Evolutionary conservation across 2,329 filamentous ascomycete species (phyloP).

Genomic region (Lecanicillium sp.): DNA sequence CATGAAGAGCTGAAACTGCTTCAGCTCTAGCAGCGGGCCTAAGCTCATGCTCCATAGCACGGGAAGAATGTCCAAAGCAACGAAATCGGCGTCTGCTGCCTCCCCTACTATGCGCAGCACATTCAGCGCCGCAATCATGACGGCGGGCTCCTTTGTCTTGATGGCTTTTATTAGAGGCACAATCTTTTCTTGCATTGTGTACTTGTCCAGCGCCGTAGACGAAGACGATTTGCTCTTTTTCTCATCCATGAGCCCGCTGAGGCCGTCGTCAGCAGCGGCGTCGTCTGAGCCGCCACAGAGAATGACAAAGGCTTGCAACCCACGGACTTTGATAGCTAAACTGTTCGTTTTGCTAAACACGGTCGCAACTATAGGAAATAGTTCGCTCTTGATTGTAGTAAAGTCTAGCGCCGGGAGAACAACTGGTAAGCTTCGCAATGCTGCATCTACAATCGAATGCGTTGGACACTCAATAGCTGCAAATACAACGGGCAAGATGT

Average conservation of each 20-base stretch:
- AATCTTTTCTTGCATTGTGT: constrained; percentile 96
- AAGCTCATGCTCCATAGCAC: constrained; percentile 88
- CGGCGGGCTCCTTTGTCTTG: constrained; percentile 95
- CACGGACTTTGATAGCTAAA: constrained; percentile 87
- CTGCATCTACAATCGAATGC: constrained; percentile 79
- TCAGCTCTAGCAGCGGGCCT: constrained; percentile 77
- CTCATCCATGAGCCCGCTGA: constrained; percentile 60
- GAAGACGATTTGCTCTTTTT: constrained; percentile 52
- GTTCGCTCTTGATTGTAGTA: constrained; percentile 90
- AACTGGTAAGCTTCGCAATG: constrained; percentile 66
- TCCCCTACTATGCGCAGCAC: constrained; percentile 78
- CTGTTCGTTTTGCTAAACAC: constrained; percentile 93
- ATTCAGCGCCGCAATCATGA: constrained; percentile 87
- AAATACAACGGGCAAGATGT: constrained; percentile 79
- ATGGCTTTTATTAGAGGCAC: constrained; percentile 84
- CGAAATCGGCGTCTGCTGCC: constrained; percentile 78
- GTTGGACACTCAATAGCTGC: constrained; percentile 82
- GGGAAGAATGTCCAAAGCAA: constrained; percentile 84
- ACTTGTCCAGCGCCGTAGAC: constrained; percentile 85
- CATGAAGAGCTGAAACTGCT: constrained; percentile 89
- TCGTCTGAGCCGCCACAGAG: constrained; percentile 71
- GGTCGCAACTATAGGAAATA: constrained; percentile 83
- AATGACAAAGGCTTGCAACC: constrained; percentile 80
- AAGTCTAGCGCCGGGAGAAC: constrained; percentile 90
- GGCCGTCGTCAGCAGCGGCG: constrained; percentile 52